phyloP scores from a whole-genome alignment of 768 basidiomycete species.

The Panaeolus cyanescens region DNA sequence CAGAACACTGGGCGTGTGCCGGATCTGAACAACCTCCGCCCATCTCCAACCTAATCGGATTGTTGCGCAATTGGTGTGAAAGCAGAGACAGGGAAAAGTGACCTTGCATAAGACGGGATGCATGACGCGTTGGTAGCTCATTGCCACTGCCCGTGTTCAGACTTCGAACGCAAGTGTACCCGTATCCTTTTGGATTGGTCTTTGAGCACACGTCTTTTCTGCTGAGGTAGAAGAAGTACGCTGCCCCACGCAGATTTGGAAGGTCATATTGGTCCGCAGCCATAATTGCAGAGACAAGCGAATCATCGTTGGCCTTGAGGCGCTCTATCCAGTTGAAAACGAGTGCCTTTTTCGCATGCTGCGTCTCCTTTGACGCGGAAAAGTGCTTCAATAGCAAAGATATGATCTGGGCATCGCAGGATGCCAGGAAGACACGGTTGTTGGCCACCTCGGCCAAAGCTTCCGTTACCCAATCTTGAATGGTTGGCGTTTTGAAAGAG shows the following conservation, averaged over 20 bases:
- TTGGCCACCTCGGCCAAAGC: slow-evolving; percentile 31
- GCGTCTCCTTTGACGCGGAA: slow-evolving; percentile 28
- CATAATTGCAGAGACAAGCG: slow-evolving; percentile 39
- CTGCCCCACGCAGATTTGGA: slow-evolving; percentile 30
- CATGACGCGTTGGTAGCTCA: too few relatives aligned
- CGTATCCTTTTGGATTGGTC: too few relatives aligned
- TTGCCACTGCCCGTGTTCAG: too few relatives aligned
- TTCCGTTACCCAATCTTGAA: too few relatives aligned
- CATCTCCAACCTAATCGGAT: slow-evolving; percentile 26
- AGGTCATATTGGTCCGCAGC: slow-evolving; percentile 34
- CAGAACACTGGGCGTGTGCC: slow-evolving; percentile 27
- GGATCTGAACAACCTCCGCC: slow-evolving; percentile 19
- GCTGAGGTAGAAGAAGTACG: slow-evolving; percentile 40
- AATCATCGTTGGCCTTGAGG: slow-evolving; percentile 28
- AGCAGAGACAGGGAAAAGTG: slow-evolving; percentile 36
- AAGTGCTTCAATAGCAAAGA: slow-evolving; percentile 14
- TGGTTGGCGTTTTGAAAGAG: too few relatives aligned
- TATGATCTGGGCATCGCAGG: slow-evolving; percentile 37
- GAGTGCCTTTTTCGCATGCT: slow-evolving; percentile 20
- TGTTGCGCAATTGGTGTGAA: slow-evolving; percentile 34
- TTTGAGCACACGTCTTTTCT: slow-evolving; percentile 35
- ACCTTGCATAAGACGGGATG: slow-evolving; percentile 35
- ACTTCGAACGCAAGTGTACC: too few relatives aligned
- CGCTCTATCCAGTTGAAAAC: slow-evolving; percentile 31
- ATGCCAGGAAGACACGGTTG: slow-evolving; percentile 27